Evolutionary conservation across 2,329 filamentous ascomycete genomes (phyloP), one percentile per base, ranked within the genome.

Genomic region (Seiridium cupressi): DNA sequence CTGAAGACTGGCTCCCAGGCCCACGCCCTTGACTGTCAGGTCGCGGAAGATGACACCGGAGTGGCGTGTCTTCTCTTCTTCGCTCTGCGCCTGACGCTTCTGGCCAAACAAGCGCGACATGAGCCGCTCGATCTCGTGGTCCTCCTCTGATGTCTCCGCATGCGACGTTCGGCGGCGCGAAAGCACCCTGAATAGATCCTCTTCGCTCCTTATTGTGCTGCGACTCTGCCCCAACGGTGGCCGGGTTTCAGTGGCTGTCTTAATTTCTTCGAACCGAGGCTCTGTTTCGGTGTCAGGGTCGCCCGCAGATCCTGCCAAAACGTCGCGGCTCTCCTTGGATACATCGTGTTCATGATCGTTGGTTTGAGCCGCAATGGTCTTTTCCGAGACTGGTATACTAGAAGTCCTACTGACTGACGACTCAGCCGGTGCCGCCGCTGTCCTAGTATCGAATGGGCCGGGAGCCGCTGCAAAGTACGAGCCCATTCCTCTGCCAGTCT

Each of bases 71-170:
- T 89, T 85, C 65, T 90, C 88, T 62, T 89, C 88, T 62, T 90
- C 84, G 1, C 86, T 89, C n/a, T 84, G 77, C 49, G 83, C 80
- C 64, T 89, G 87, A 5, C 89, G 80, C 26, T 83, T 83, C 40
- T 79, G 76, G 5, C 89, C 89, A 66, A 91, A 92, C 82, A 92
- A 89, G 3, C 84, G 84, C 0, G 87, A 90, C 78, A 92, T 86
- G 44, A 91, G 74, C 9, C 79, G 77, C 55, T 87, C 79, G 38
- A 89, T 83, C 66, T 87, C 84, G n/a, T 78, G 77, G 51, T 77
- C 76, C 51, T 80, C 80, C 4, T 78, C 69, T 10, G 47, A 26
- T 4, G 67, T 62, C 0, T 62, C 67, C 2, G 60, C 62, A 10
- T 59, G 67, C 9, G 71, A 73, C 7, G 71, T 68, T n/a, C 78